Conservation (phyloP, 805 yeast species). For the Candida vartiovaarae region DNA sequence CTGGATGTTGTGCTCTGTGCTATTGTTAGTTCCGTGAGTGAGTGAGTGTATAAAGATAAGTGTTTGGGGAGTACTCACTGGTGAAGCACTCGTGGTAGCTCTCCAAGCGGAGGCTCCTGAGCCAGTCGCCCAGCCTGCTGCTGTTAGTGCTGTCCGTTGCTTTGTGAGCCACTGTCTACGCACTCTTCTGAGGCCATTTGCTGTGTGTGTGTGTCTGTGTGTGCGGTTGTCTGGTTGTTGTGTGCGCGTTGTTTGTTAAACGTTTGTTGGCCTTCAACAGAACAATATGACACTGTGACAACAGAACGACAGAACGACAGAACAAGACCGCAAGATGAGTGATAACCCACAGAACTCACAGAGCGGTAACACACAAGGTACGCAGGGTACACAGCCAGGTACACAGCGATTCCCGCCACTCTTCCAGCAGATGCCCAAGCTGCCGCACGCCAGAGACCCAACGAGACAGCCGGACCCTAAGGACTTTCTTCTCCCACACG, state of each 20-base stretch:
- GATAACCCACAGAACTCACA: background rate
- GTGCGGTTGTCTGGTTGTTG: too few relatives aligned
- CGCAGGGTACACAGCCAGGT: background rate
- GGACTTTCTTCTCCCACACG: background rate
- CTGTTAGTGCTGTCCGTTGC: too few relatives aligned
- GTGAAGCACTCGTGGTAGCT: constrained; percentile 7
- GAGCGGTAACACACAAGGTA: too few relatives aligned
- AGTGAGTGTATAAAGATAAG: too few relatives aligned
- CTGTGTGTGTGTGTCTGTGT: background rate
- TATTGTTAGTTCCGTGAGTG: background rate
- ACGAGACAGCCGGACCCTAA: background rate
- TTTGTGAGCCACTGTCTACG: background rate
- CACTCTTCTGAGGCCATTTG: background rate
- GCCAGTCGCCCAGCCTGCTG: constrained; percentile 7
- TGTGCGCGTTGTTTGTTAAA: too few relatives aligned
- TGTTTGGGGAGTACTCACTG: constrained; percentile 1
- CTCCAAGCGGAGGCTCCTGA: constrained; percentile 2
- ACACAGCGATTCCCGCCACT: background rate
- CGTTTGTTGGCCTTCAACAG: too few relatives aligned
- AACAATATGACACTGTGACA: too few relatives aligned
- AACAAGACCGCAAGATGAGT: background rate
- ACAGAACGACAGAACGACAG: background rate
- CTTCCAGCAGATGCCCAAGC: constrained; percentile 1
- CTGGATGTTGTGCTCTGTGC: constrained; percentile 9
- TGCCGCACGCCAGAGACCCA: constrained; percentile 7